Evolutionary conservation across 2,329 filamentous ascomycete genomes (phyloP).

Genomic region (Neoascochyta sp.): DNA sequence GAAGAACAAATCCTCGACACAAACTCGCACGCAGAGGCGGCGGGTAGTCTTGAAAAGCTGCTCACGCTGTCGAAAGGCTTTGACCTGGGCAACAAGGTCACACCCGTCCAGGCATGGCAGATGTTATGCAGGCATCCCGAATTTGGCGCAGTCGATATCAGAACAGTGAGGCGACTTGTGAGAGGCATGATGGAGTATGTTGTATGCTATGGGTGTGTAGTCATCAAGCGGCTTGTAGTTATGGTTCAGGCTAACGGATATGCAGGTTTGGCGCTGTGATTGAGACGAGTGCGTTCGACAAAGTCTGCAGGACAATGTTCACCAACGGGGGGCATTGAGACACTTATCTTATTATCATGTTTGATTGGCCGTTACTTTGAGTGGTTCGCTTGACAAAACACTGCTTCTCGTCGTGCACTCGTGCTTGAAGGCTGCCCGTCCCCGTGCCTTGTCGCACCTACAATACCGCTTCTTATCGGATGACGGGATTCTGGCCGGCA

Average conservation of each 20-base stretch:
- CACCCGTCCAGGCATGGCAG: constrained; percentile 38
- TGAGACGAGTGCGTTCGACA: constrained; percentile 10
- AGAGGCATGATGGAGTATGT: constrained; percentile 21
- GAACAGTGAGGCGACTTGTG: constrained; percentile 17
- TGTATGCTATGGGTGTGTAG: constrained; percentile 33
- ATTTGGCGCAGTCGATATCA: constrained; percentile 17
- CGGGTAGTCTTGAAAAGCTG: constrained; percentile 16
- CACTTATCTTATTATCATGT: too few species aligned
- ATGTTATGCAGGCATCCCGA: constrained; percentile 20
- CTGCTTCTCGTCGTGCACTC: constrained; percentile 4
- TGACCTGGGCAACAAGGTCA: constrained; percentile 25
- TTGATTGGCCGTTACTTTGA: constrained; percentile 4
- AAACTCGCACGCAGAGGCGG: too few species aligned
- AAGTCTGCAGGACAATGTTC: constrained; percentile 2
- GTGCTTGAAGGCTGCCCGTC: too few species aligned
- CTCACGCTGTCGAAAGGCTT: constrained; percentile 14
- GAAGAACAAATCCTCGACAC: too few species aligned
- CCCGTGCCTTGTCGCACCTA: too few species aligned
- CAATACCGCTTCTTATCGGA: constrained; percentile 5
- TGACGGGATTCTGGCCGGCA: constrained; percentile 9
- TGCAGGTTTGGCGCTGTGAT: constrained; percentile 19
- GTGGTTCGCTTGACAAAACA: not conserved
- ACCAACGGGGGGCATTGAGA: too few species aligned
- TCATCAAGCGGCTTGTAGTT: not conserved
- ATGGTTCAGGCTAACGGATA: constrained; percentile 2